These are phyloP conservation scores for Lablab purpureus DNA, from an alignment of 306 rosid species.

Conservation along the genomic window DNA sequence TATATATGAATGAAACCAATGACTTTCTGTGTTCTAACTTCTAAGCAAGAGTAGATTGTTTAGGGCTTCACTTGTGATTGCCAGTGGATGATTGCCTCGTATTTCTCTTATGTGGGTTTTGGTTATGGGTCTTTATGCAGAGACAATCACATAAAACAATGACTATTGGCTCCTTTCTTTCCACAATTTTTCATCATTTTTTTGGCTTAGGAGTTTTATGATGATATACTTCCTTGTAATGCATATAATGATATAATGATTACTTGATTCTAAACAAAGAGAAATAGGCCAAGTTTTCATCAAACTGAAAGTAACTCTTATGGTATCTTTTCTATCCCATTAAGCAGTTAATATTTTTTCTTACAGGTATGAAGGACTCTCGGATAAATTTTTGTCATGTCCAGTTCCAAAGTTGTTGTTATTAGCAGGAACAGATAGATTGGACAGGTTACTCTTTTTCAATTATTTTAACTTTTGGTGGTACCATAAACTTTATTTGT, in stretches of 20 bases:
- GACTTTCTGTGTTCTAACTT: background rate
- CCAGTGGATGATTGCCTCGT: slow-evolving; percentile 23
- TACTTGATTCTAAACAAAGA: slow-evolving; percentile 33
- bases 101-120: slow-evolving; percentile 31
- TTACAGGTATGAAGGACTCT: slow-evolving; percentile 97
- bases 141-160: background rate
- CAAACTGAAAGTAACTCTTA: slow-evolving; percentile 24
- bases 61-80: slow-evolving; percentile 36
- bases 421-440: slow-evolving; percentile 96
- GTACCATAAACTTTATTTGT: slow-evolving; percentile 12
- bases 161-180: background rate
- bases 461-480: slow-evolving; percentile 29
- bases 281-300: slow-evolving; percentile 31
- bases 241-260: slow-evolving; percentile 20
- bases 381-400: slow-evolving; percentile 80
- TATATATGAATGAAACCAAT: slow-evolving; percentile 39
- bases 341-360: slow-evolving; percentile 37
- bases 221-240: slow-evolving; percentile 32
- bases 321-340: background rate
- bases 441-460: slow-evolving; percentile 75
- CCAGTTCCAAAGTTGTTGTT: slow-evolving; percentile 92
- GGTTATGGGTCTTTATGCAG: background rate
- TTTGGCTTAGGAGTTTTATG: slow-evolving; percentile 1
- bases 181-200: background rate
- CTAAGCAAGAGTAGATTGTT: slow-evolving; percentile 34